Evolutionary conservation across 2,329 filamentous ascomycete genomes (phyloP), one percentile per base, ranked within the genome.

Genomic region (Thelonectria discophora): DNA sequence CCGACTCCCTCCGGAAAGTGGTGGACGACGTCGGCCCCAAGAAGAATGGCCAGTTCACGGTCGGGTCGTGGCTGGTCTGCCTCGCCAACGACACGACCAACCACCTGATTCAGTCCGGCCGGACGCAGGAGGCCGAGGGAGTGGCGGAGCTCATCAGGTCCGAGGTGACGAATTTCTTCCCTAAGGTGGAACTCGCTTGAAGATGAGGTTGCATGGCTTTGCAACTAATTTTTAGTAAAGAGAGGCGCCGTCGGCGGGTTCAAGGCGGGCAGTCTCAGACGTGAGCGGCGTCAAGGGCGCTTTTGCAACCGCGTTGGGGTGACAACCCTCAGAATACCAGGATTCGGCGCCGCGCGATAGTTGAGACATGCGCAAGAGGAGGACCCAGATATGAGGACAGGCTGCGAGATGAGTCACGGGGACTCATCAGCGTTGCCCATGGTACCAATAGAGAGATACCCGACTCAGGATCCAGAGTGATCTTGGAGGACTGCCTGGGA

Each of bases 81-180:
- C 72, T 84, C 27, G 79, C 78, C 8, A 73, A 81, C n/a, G 82
- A 84, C 56, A 82, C 82, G 0, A 77, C 82, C 54, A 78, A 78
- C 48, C 76, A 81, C 54, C 71, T 84, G n/a, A 74, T 76, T 12
- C 73, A 77, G 30, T 72, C 74, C 2, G 81, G 81, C 10, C 72
- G 76, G 65, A 72, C 72, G 7, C 72, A 75, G 5, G 77, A 82
- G 64, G 82, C 82, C 0, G 74, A 79, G 42, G 69, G 72, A 10
- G 71, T 84, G 1, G 74, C 78, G 4, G 69, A 76, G 34, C 59
- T 81, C 4, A 59, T 81, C n/a, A 72, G 76, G 17, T 66, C 72
- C 10, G 78, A 78, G 49, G 67, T 79, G n/a, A 61, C 76, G 2
- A 65, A 67, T 10, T 63, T 76, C 3, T 75, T 76, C 37, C 65